Evolutionary conservation across 768 basidiomycete genomes (phyloP).

Genomic region (Pleurotus eryngii): DNA sequence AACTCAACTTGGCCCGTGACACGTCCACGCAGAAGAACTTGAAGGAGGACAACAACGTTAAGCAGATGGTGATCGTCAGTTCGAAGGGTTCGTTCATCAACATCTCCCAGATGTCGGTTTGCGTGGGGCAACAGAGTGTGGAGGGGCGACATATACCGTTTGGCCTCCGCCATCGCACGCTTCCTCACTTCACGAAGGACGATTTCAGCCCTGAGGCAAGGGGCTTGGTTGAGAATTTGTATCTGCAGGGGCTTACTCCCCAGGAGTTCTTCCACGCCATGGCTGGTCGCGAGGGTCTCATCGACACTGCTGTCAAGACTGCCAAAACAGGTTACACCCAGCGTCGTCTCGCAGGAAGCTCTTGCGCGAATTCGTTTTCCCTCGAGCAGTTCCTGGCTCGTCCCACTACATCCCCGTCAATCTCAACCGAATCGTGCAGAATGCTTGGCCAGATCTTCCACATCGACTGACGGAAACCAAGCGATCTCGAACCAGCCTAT

Average conservation of each 20-base stretch:
- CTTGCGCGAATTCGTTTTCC: constrained; percentile 82
- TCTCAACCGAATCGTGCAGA: constrained; percentile 91
- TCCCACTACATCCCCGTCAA: constrained; percentile 94
- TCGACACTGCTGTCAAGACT: constrained; percentile 43
- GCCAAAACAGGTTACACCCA: constrained; percentile 99
- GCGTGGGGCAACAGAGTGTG: constrained; percentile 85
- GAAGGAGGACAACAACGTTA: constrained; percentile 99
- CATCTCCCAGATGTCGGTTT: too few species aligned
- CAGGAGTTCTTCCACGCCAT: constrained; percentile 99
- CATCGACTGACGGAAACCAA: constrained; percentile 86
- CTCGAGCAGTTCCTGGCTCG: constrained; percentile 62
- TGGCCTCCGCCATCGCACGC: constrained; percentile 92
- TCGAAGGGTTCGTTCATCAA: too few species aligned
- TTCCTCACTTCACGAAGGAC: constrained; percentile 64
- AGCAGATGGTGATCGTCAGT: constrained; percentile 23
- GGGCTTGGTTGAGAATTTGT: constrained; percentile 99
- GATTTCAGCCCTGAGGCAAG: constrained; percentile 82
- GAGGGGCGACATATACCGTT: constrained; percentile 98
- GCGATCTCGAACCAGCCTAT: constrained; percentile 35
- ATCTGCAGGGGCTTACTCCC: constrained; percentile 91
- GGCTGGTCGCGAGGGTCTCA: constrained; percentile 98
- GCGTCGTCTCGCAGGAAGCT: constrained; percentile 82
- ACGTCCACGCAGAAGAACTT: constrained; percentile 91
- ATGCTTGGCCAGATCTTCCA: constrained; percentile 96
- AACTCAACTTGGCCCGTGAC: constrained; percentile 51